Percentiles rank a stretch among this genome's conserved stretches.
phyloP scores from a whole-genome alignment of 1,139 yeast genomes.

The Entelexis sorbosivorans region DNA sequence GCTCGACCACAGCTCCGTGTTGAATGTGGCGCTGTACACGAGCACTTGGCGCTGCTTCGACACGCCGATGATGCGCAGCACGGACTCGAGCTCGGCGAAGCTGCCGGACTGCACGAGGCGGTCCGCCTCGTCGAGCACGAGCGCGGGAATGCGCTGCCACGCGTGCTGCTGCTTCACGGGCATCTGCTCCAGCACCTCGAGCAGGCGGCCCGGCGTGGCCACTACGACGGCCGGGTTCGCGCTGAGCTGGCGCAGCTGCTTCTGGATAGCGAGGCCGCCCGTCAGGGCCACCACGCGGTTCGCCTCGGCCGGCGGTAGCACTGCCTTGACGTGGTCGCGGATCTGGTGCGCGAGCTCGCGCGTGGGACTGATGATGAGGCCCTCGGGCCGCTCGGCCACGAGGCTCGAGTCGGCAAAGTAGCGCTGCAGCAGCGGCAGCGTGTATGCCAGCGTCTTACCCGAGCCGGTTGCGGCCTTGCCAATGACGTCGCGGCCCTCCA shows the following conservation, averaged over 20 bases:
- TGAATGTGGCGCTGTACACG: slow-evolving; percentile 91
- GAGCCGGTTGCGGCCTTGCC: slow-evolving; percentile 98
- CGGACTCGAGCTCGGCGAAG: slow-evolving; percentile 82
- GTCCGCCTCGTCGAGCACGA: slow-evolving; percentile 97
- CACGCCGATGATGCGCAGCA: slow-evolving; percentile 44
- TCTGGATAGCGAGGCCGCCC: slow-evolving; percentile 90
- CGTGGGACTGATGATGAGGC: slow-evolving; percentile 84
- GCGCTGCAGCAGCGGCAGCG: slow-evolving; percentile 80
- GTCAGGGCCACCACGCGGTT: slow-evolving; percentile 48
- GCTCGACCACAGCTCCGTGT: slow-evolving; percentile 68
- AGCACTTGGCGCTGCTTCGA: slow-evolving; percentile 67
- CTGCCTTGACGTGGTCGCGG: slow-evolving; percentile 55
- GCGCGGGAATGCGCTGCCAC: slow-evolving; percentile 51
- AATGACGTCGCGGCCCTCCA: slow-evolving; percentile 66
- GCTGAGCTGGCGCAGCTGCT: slow-evolving; percentile 64
- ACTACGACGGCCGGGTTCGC: slow-evolving; percentile 70
- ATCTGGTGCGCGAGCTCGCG: slow-evolving; percentile 96
- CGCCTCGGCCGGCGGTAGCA: slow-evolving; percentile 37
- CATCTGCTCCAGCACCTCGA: slow-evolving; percentile 61
- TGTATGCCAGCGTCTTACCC: slow-evolving; percentile 93
- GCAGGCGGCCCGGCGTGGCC: slow-evolving; percentile 92
- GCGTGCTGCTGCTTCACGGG: slow-evolving; percentile 37
- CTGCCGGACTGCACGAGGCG: slow-evolving; percentile 91
- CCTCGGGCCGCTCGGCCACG: slow-evolving; percentile 31
- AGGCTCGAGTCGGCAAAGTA: slow-evolving; percentile 24